Base-by-base conservation (phyloP, 2,329 filamentous ascomycete genomes). In the Cladosporium sp. region DNA sequence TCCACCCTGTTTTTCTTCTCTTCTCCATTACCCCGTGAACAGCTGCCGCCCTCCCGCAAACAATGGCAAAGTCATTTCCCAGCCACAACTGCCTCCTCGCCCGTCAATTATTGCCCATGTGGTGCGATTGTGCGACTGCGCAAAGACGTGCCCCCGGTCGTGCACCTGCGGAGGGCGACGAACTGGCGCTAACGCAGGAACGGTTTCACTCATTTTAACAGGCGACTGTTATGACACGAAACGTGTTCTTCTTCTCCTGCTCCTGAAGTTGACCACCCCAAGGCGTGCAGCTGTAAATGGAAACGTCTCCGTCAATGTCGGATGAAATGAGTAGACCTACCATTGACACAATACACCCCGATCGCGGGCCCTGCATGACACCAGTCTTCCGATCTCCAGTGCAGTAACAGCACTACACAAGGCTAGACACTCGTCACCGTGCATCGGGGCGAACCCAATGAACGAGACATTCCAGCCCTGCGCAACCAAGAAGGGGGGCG, bases 391-490 rank as follows among this genome's bases (percentile, higher is more conserved):
- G 51, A 54, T 54, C 26, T 30, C 18, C 51, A 54, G 51, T 7
- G 6, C 10, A 18, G n/a, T 14, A 14, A n/a, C 7, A 41, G 18
- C 2, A 44, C 7, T 7, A 18, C 8, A 32, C 52, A 55, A 34
- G 28, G 51, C 51, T 11, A 34, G 52, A 55, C 18, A 55, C 15
- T 7, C 18, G 52, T 34, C 28, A 34, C 52, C 52, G 30, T 55
- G 52, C 52, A 30, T 15, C 15, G 26, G 41, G 21, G 41, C n/a
- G n/a, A 47, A 47, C 4, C 26, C 30, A 32, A 21, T 57, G 26
- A 14, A 24, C 34, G 61, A 64, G 61, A 64, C 61, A 64, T 57
- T 64, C 61, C 61, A 49, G 61, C 61, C 61, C 61, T 64, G 51
- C n/a, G 61, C 61, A 64, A 54, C 49, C 32, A 63, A 47, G 7